Conservation (phyloP, 768 basidiomycete species). For the Roridomyces roridus region DNA sequence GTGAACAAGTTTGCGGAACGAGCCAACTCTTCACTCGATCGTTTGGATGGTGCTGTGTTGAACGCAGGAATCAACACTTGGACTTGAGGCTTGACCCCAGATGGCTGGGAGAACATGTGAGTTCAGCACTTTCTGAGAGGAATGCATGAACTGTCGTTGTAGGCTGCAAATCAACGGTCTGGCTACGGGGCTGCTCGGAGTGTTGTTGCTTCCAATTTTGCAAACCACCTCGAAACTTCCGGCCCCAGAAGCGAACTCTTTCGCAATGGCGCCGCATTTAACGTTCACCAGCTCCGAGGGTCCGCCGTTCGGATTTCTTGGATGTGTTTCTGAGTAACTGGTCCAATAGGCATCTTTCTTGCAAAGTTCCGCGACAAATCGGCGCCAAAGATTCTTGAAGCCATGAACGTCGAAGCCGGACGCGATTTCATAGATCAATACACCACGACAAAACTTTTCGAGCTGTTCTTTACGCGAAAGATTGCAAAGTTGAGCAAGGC, state of each 20-base stretch:
- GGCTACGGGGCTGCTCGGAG: constrained; percentile 9
- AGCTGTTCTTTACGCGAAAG: not conserved
- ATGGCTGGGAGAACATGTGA: constrained; percentile 43
- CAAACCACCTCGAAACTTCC: constrained; percentile 10
- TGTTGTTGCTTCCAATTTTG: constrained; percentile 10
- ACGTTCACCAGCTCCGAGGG: constrained; percentile 17
- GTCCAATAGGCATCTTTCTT: not conserved
- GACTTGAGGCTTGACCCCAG: constrained; percentile 2
- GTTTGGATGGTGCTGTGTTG: constrained; percentile 10
- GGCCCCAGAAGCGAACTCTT: not conserved
- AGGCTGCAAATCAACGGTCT: constrained; percentile 15
- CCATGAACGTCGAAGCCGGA: constrained; percentile 8
- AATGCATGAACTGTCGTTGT: too few relatives aligned
- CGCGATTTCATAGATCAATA: constrained; percentile 1
- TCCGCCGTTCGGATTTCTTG: too few relatives aligned
- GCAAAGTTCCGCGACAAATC: not conserved
- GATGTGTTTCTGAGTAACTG: too few relatives aligned
- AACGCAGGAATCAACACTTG: not conserved
- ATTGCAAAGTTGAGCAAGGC: not conserved
- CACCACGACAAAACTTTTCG: constrained; percentile 10
- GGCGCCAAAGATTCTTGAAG: not conserved
- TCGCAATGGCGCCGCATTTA: constrained; percentile 6
- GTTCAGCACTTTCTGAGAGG: too few relatives aligned
- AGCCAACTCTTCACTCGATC: not conserved
- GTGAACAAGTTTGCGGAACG: constrained; percentile 7